phyloP scores from a whole-genome alignment of 805 yeast genomes.

The Wickerhamomyces rabaulensis region DNA sequence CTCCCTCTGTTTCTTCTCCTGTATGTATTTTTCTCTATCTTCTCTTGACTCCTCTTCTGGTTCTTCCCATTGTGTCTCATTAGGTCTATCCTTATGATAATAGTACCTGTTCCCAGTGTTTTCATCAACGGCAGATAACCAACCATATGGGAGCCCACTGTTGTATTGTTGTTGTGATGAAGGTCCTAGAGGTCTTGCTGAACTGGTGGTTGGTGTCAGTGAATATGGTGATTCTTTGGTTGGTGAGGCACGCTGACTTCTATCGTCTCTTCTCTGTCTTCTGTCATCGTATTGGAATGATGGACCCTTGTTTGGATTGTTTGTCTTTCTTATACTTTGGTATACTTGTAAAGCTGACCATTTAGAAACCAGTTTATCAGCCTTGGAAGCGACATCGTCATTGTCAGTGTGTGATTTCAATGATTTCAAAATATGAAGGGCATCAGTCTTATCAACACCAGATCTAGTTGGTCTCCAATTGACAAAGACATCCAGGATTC shows the following conservation, averaged over 20 bases:
- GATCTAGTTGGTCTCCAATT: constrained; percentile 70
- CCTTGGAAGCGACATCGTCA: constrained; percentile 29
- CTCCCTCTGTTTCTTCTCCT: constrained; percentile 26
- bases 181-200: constrained; percentile 4
- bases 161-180: constrained; percentile 8
- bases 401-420: constrained; percentile 27
- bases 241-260: not conserved
- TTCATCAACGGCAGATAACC: constrained; percentile 43
- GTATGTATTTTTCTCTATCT: constrained; percentile 3
- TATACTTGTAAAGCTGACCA: constrained; percentile 80
- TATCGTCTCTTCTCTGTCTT: constrained; percentile 14
- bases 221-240: not conserved
- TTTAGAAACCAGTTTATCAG: constrained; percentile 44
- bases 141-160: constrained; percentile 45
- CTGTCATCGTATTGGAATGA: constrained; percentile 12
- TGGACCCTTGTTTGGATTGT: not conserved
- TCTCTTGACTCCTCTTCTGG: constrained; percentile 32
- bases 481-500: constrained; percentile 52
- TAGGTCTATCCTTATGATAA: constrained; percentile 35
- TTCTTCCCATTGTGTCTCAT: constrained; percentile 53
- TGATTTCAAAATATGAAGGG: constrained; percentile 56
- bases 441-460: constrained; percentile 66
- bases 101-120: constrained; percentile 41
- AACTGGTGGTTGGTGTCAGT: not conserved
- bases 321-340: constrained; percentile 74